phyloP scores from a whole-genome alignment of 257 asterid genomes.

The Prunella vulgaris region DNA sequence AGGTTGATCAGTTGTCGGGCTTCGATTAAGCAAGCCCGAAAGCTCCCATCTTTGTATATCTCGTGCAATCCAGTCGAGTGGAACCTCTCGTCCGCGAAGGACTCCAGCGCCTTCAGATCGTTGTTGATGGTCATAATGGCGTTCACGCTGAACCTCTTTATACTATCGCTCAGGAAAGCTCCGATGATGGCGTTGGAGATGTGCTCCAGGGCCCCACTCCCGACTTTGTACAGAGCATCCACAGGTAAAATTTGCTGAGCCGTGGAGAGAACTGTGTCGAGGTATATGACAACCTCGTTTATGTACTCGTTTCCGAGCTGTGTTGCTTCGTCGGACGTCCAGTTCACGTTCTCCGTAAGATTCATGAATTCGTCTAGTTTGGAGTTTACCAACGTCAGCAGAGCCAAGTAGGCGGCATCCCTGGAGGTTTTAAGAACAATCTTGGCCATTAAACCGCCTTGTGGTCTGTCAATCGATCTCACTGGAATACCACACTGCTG shows the following conservation, averaged over 20 bases:
- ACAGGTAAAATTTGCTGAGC: conserved; percentile 85
- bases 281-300: conserved; percentile 72
- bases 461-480: conserved; percentile 75
- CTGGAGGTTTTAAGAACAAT: conserved; percentile 78
- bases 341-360: conserved; percentile 69
- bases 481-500: conserved; percentile 93
- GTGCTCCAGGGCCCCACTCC: conserved; percentile 84
- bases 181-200: conserved; percentile 66
- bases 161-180: conserved; percentile 57
- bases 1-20: conserved; percentile 79
- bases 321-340: conserved; percentile 70
- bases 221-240: conserved; percentile 84
- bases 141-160: conserved; percentile 71
- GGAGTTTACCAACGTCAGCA: conserved; percentile 56
- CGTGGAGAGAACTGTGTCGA: conserved; percentile 81
- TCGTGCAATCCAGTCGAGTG: conserved; percentile 70
- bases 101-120: conserved; percentile 68
- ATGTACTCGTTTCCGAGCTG: conserved; percentile 65
- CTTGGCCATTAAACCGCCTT: conserved; percentile 74
- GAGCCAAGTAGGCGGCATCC: conserved; percentile 83
- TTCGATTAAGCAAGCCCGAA: conserved; percentile 65
- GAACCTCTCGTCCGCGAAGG: conserved; percentile 84
- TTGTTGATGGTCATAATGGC: conserved; percentile 53
- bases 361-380: conserved; percentile 77
- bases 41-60: conserved; percentile 69